Evolutionary conservation across 176 grass and related monocot species (phyloP).

Genomic region (Carex myosuroides): DNA sequence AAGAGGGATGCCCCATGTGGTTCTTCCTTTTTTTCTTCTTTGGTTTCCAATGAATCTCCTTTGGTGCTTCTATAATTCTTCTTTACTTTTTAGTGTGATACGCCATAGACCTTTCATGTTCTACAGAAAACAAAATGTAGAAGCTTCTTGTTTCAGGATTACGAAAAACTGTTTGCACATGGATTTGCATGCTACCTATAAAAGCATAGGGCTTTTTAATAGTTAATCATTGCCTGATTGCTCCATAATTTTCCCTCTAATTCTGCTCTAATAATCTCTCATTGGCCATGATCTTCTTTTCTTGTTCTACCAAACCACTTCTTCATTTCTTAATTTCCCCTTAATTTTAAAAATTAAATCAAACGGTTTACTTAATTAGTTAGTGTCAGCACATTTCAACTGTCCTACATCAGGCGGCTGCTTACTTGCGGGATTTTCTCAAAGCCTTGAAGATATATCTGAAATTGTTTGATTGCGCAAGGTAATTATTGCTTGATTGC

Average conservation of each 20-base stretch:
- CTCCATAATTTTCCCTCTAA: neutral
- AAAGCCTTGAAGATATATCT: no score
- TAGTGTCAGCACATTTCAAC: neutral
- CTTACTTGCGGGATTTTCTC: no score
- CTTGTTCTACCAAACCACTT: neutral
- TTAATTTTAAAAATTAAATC: neutral
- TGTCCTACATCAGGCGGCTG: neutral
- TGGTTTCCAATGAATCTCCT: conserved; percentile 1
- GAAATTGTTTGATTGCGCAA: neutral
- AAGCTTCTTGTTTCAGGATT: neutral
- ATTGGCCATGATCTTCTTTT: neutral
- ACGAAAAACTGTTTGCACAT: neutral
- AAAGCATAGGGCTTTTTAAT: neutral
- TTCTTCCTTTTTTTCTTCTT: neutral
- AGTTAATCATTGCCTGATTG: neutral
- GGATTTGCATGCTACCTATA: conserved; percentile 10
- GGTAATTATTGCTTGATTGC: neutral
- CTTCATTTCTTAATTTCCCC: neutral
- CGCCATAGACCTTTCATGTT: neutral
- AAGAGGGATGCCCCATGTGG: neutral
- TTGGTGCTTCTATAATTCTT: conserved; percentile 20
- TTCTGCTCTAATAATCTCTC: neutral
- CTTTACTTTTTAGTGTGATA: conserved; percentile 18
- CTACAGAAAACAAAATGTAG: neutral
- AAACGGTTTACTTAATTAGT: neutral